Evolutionary conservation across 495 filamentous ascomycete species (phyloP), one percentile per base, ranked within the genome.

Genomic region (Niebla homalea): DNA sequence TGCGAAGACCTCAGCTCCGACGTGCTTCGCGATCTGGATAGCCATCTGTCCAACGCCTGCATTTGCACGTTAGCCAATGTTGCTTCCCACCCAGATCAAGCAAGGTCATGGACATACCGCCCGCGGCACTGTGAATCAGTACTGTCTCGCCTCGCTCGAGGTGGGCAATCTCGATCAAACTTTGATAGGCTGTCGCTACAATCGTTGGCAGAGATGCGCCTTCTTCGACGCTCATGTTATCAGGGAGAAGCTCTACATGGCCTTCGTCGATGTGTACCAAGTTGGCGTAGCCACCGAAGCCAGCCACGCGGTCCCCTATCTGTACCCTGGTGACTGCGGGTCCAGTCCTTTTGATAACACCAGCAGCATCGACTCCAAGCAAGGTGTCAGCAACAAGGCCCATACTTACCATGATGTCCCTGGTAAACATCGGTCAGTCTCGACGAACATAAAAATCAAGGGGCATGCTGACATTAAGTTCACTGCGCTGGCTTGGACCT

Each of bases 1-100:
- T 0, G 65, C 74, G 53, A 71, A 82, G 18, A 84, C 69, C 43
- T 79, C 72, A 4, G 76, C 75, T 11, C 71, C 73, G 19, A 70
- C 48, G 60, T 67, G 64, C 43, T 75, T 67, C 0, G 76, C 74
- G 5, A 83, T 49, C 20, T 56, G 55, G 46, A 80, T 72, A 19
- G 75, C 71, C 12, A 73, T 73, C 55, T 80, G 77, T 1, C 77
- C 77, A 3, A 74, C 67, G 0, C 67, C 67, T 47, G 11, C 15
- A n/a, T 20, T 35, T 14, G 29, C 29, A 32, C 29, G 29, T 32
- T 12, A 32, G 29, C 14, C 71, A 35, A 11, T 2, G 11, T n/a
- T 26, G 14, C 14, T 47, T 19, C 2, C n/a, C n/a, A 14, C 11
- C 12, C 3, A 36, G 21, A 15, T 47, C 26, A 29, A 20, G 18